Conservation (phyloP, 2,329 filamentous ascomycete species). For the Aspergillaceae sp. region DNA sequence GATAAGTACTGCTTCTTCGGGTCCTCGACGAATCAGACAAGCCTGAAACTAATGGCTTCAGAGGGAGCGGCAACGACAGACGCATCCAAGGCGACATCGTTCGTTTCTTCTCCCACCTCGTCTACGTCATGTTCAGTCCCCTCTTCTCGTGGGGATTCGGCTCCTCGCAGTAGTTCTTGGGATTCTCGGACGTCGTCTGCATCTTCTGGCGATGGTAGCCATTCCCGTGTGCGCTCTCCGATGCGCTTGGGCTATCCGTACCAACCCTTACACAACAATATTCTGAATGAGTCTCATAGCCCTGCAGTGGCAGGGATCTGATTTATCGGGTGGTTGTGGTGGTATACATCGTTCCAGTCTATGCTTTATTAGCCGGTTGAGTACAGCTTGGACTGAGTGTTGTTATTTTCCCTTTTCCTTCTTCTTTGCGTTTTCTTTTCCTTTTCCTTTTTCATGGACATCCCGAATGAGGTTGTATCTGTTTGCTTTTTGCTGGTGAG, state of each 20-base stretch:
- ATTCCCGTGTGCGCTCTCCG: conserved; percentile 18
- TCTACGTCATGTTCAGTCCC: conserved; percentile 13
- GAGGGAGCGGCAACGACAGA: neutral
- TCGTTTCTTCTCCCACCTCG: conserved; percentile 3
- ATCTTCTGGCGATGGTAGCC: conserved; percentile 24
- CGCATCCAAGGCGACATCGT: no score
- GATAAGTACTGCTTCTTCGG: conserved; percentile 95
- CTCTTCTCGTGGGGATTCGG: conserved; percentile 17
- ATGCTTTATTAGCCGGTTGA: no score
- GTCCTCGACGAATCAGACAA: conserved; percentile 25
- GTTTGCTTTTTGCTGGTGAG: neutral
- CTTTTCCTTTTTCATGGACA: no score
- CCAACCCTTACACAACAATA: conserved; percentile 32
- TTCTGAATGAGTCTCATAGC: conserved; percentile 39
- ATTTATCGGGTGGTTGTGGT: neutral
- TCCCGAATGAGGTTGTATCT: no score
- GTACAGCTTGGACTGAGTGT: no score
- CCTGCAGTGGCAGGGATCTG: conserved; percentile 35
- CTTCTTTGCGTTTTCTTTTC: no score
- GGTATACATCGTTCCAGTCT: no score
- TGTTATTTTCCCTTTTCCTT: no score
- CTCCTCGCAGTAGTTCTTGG: conserved; percentile 8
- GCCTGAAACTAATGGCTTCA: conserved; percentile 6
- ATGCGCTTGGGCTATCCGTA: conserved; percentile 37
- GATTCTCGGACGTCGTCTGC: conserved; percentile 37